These are phyloP conservation scores for Trichoderma semiorbis DNA, from an alignment of 2,329 filamentous ascomycete genomes.

Conservation along the genomic window DNA sequence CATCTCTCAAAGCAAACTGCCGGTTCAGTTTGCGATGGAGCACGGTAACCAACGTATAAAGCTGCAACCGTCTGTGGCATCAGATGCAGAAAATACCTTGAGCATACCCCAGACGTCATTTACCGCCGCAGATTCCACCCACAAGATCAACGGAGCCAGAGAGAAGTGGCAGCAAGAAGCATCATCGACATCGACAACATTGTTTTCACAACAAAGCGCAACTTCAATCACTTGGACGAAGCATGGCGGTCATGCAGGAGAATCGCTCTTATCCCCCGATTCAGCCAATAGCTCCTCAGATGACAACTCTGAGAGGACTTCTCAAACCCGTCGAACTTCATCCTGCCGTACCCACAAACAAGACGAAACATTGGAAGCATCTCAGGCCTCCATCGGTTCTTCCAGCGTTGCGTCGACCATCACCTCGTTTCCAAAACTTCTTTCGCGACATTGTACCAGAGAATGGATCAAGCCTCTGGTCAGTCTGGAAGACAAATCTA, in stretches of 20 bases:
- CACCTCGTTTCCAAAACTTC: conserved; percentile 35
- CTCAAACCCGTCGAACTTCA: not conserved
- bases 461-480: conserved; percentile 32
- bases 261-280: not conserved
- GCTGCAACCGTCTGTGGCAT: conserved; percentile 23
- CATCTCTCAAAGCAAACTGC: not conserved
- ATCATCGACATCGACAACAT: conserved; percentile 27
- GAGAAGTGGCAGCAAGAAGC: conserved; percentile 19
- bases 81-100: conserved; percentile 35
- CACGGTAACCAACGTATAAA: conserved; percentile 25
- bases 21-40: conserved; percentile 23
- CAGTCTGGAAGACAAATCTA: conserved; percentile 19
- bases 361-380: not conserved
- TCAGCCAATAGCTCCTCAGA: not conserved
- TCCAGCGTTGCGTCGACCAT: conserved; percentile 27
- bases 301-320: not conserved
- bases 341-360: not conserved
- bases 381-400: conserved; percentile 3
- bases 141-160: conserved; percentile 25
- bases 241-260: not conserved
- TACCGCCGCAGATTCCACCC: conserved; percentile 23
- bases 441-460: conserved; percentile 30
- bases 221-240: conserved; percentile 32
- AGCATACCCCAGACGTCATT: conserved; percentile 33
- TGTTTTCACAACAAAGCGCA: conserved; percentile 29